Conservation (phyloP, 495 filamentous ascomycete genomes). For the Thermochaetoides thermophila region DNA sequence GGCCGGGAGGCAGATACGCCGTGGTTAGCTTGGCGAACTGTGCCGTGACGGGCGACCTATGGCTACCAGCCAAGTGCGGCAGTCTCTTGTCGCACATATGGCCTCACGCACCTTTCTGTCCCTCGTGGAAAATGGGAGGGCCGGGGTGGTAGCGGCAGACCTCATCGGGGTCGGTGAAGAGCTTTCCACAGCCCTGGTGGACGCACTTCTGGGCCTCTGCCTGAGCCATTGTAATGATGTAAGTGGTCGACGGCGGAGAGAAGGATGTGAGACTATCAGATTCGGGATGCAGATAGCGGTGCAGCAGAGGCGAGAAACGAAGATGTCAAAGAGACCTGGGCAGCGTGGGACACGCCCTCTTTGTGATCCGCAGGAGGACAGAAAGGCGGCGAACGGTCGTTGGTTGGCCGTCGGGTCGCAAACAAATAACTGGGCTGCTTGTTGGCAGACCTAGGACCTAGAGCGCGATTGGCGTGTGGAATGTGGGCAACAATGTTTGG, state of each 20-base stretch:
- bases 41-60: not conserved
- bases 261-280: not conserved
- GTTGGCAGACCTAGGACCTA: not conserved
- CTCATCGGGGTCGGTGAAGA: conserved; percentile 70
- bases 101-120: conserved; percentile 99
- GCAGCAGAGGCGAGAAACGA: too few relatives aligned
- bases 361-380: too few relatives aligned
- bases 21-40: conserved; percentile 10
- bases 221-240: not conserved
- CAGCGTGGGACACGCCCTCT: too few relatives aligned
- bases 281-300: too few relatives aligned
- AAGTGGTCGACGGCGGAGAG: not conserved
- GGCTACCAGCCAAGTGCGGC: too few relatives aligned
- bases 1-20: not conserved
- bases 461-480: conserved; percentile 2
- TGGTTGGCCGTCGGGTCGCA: not conserved
- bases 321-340: too few relatives aligned
- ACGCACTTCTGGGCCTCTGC: conserved; percentile 83
- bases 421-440: not conserved
- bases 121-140: conserved; percentile 92
- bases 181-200: conserved; percentile 88
- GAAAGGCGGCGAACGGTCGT: not conserved
- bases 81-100: too few relatives aligned
- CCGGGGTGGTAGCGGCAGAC: conserved; percentile 86
- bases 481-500: too few relatives aligned